These are phyloP conservation scores for Pythium oligandrum DNA, from an alignment of 352 stramenopile species.

Conservation along the genomic window DNA sequence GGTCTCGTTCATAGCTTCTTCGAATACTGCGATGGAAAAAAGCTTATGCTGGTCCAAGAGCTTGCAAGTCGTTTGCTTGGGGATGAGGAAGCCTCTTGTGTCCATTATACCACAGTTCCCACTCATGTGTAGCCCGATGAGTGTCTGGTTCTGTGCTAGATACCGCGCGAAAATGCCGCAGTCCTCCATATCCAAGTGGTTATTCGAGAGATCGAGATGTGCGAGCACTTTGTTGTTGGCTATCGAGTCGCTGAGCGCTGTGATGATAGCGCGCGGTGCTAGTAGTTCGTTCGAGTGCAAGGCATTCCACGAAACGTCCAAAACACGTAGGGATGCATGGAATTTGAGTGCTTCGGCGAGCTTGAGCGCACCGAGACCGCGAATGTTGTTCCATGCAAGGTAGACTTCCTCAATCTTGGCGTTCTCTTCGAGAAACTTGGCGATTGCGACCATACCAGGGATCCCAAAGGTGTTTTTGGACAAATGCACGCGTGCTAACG, in stretches of 20 bases:
- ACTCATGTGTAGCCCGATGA: constrained; percentile 71
- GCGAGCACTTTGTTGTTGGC: constrained; percentile 74
- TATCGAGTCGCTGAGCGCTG: constrained; percentile 51
- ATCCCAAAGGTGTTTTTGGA: constrained; percentile 69
- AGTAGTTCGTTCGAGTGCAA: constrained; percentile 50
- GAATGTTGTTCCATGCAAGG: constrained; percentile 70
- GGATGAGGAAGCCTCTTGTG: constrained; percentile 59
- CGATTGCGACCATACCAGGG: constrained; percentile 54
- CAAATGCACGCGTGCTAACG: constrained; percentile 54
- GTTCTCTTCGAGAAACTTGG: constrained; percentile 70
- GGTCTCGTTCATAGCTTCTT: constrained; percentile 58
- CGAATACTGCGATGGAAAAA: constrained; percentile 69
- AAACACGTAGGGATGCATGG: constrained; percentile 58
- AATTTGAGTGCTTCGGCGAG: constrained; percentile 73
- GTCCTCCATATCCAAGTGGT: constrained; percentile 57
- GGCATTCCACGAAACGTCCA: constrained; percentile 77
- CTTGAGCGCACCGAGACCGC: constrained; percentile 60
- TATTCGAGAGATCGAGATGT: constrained; percentile 72
- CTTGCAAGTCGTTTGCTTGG: constrained; percentile 28
- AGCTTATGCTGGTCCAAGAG: constrained; percentile 74
- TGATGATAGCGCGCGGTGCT: constrained; percentile 38
- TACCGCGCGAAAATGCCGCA: constrained; percentile 54
- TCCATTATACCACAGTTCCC: constrained; percentile 69
- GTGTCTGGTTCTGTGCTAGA: constrained; percentile 65
- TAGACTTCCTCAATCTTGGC: constrained; percentile 76